Base-by-base conservation (phyloP, 805 yeast genomes). In the Sugiyamaella smithiae region DNA sequence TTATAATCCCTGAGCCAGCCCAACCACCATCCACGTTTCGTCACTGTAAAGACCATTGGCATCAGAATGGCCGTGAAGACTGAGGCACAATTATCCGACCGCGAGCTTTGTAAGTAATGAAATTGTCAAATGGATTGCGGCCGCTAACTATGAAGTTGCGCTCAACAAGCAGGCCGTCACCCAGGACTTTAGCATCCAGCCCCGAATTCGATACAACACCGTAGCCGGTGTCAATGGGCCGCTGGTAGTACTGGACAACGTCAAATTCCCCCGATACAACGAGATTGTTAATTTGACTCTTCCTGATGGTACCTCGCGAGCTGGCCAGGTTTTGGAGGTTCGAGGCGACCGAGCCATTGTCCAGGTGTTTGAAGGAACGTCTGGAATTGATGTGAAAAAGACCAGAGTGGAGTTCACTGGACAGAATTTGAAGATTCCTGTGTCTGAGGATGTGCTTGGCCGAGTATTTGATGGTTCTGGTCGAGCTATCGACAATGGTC, bases 211-310 rank as follows among this genome's bases (percentile, higher is more conserved):
- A 62, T 93, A 93, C 73, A 93, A 93, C 75, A 93, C 99, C 25
- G 99, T 93, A 53, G 91, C 91, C 48, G 98, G 98, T 69, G 95
- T 93, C 63, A 93, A 95, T 70, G 99, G 99, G 55, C 99, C 99
- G 4, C 80, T 93, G 68, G 99, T 93, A 53, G 90, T 86, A 59
- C 72, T 86, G 59, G 91, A 86, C 66, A 84, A 86, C 56, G 93
- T 86, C 62, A 86, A 85, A 68, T 85, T 82, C 68, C 95, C 95
- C 51, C 84, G 95, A 64, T 93, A 80, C 74, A 89, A 91, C 64
- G 99, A 93, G 73, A 93, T 93, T 73, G 99, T 93, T 64, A 87
- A 90, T 70, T 78, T 93, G 64, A 95, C 99, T 8, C 77, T 93
- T 53, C 99, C 99, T 43, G 99, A 95, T 67, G 99, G 99, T 8